Percentiles rank a stretch among this genome's conserved stretches.
phyloP scores from a whole-genome alignment of 352 stramenopile species.

The Blastocystis sp. region DNA sequence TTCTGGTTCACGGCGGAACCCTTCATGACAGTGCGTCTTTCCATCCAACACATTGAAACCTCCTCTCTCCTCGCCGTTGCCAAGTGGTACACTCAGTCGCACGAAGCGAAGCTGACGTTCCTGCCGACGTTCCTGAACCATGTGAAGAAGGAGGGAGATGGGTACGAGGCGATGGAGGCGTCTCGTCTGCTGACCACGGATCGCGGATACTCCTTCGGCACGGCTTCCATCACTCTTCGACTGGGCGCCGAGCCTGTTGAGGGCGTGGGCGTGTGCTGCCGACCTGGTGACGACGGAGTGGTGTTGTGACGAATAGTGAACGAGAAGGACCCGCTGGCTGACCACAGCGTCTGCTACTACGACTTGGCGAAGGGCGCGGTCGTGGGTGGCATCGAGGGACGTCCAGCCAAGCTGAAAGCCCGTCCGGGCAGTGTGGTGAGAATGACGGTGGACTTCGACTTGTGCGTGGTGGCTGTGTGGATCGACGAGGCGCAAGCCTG shows the following conservation, averaged over 20 bases:
- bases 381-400: neutral
- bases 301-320: neutral
- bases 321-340: neutral
- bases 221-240: neutral
- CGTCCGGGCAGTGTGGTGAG: neutral
- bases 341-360: conserved; percentile 3
- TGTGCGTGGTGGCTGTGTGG: neutral
- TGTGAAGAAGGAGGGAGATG: neutral
- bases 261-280: conserved; percentile 37
- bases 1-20: neutral
- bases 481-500: neutral
- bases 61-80: neutral
- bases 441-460: conserved; percentile 14
- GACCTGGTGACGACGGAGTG: neutral
- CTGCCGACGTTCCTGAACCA: conserved; percentile 8
- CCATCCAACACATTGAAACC: neutral
- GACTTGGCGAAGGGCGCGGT: neutral
- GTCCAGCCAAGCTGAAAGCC: neutral
- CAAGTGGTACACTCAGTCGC: neutral
- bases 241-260: neutral
- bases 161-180: neutral
- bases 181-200: neutral
- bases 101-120: neutral
- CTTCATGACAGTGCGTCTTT: neutral
- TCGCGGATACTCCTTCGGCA: conserved; percentile 8